Percentiles rank a stretch among this genome's conserved stretches.
These are phyloP conservation scores for Syncephalastrum sp. DNA, from an alignment of 371 early-diverging fungal genomes.

Conservation along the genomic window DNA sequence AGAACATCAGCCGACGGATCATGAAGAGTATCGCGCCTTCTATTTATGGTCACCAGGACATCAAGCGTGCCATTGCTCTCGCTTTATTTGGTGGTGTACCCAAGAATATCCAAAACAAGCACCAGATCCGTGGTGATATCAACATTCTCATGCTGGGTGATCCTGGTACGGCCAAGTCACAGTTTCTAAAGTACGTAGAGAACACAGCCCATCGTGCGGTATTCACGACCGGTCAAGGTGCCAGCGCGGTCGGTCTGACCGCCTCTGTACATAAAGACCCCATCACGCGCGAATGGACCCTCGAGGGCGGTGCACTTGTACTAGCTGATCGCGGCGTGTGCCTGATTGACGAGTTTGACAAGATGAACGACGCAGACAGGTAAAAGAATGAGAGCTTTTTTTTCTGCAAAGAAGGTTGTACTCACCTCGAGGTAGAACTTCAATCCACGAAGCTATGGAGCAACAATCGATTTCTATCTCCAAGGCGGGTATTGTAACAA, in stretches of 20 bases:
- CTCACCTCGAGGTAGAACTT: conserved; percentile 50
- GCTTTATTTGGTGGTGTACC: conserved; percentile 97
- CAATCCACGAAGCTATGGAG: conserved; percentile 97
- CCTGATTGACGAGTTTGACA: conserved; percentile 95
- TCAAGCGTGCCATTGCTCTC: conserved; percentile 96
- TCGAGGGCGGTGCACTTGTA: conserved; percentile 99
- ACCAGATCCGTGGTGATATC: conserved; percentile 98
- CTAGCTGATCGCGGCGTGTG: conserved; percentile 91
- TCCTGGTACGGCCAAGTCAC: conserved; percentile 99
- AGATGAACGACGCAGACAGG: conserved; percentile 90
- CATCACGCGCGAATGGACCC: conserved; percentile 97
- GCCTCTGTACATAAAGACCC: conserved; percentile 98
- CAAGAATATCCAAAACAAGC: conserved; percentile 93
- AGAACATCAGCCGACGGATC: conserved; percentile 80
- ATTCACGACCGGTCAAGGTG: conserved; percentile 99
- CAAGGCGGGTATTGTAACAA: conserved; percentile 94
- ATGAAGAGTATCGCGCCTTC: conserved; percentile 98
- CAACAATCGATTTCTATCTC: conserved; percentile 92
- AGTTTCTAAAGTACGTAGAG: conserved; percentile 98
- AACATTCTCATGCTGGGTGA: conserved; percentile 99
- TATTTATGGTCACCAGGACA: conserved; percentile 98
- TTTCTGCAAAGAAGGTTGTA: background rate
- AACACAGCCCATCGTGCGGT: conserved; percentile 96
- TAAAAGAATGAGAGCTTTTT: conserved; percentile 2
- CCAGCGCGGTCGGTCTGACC: conserved; percentile 99